Percentiles rank a stretch among this genome's conserved stretches.
phyloP scores from a whole-genome alignment of 495 filamentous ascomycete genomes.

The Aspergillus biplanus region DNA sequence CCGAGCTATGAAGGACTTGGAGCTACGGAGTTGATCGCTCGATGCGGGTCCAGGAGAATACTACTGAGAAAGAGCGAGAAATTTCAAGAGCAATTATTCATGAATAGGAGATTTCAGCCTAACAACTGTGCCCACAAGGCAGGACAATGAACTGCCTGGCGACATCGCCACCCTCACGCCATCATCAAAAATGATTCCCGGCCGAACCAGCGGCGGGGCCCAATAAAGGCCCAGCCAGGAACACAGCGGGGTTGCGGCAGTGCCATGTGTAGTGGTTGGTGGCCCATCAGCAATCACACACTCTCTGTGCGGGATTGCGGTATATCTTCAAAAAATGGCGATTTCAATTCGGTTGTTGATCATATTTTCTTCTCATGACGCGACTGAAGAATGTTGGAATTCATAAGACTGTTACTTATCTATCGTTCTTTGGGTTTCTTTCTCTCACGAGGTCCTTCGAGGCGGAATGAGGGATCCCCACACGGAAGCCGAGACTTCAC shows the following conservation, averaged over 20 bases:
- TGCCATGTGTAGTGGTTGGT: neutral
- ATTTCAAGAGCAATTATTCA: neutral
- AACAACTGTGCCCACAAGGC: neutral
- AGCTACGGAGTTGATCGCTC: no score
- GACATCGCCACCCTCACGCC: constrained; percentile 18
- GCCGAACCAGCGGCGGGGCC: constrained; percentile 16
- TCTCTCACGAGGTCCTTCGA: neutral
- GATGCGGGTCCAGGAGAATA: no score
- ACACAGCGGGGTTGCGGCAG: constrained; percentile 3
- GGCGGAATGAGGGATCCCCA: neutral
- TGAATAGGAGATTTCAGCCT: neutral
- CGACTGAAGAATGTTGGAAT: neutral
- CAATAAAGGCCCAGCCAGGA: constrained; percentile 15
- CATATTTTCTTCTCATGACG: constrained; percentile 9
- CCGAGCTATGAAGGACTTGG: no score
- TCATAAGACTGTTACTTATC: neutral
- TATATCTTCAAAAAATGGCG: constrained; percentile 17
- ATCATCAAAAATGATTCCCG: constrained; percentile 13
- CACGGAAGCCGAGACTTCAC: neutral
- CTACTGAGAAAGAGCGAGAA: no score
- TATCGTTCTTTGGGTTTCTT: neutral
- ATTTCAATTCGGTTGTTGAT: neutral
- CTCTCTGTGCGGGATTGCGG: neutral
- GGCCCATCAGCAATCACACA: no score
- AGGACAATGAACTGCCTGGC: neutral